Evolutionary conservation across 768 basidiomycete genomes (phyloP), one percentile per base, ranked within the genome.

Genomic region (Collybia mongolica): DNA sequence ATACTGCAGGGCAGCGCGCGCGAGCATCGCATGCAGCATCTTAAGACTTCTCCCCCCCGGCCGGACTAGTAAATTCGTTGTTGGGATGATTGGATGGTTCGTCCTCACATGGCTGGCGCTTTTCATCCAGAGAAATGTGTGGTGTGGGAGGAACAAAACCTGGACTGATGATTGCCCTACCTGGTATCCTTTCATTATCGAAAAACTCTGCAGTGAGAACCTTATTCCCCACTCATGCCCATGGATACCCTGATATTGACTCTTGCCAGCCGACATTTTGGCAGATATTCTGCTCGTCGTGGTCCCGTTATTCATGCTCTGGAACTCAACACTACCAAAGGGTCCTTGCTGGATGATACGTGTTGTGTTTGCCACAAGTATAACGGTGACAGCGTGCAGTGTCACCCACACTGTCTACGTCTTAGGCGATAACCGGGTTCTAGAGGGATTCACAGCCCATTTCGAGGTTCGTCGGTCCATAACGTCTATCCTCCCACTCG

Each of bases 301-400:
- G 6, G 6, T 46, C n/a, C 32, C 45, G 17, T 6, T 46, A 9
- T 32, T 17, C 29, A 46, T 46, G 45, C 18, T 46, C 19, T 46
- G 45, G 45, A 22, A 24, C 18, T 46, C 45, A 7, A 20, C 20
- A 17, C 19, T 46, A 37, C 45, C 45, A 22, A 32, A 46, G 12
- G 23, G 18, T 8, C 45, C 45, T 32, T 26, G 45, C 5, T 20
- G 45, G 17, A 46, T 46, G 45, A 46, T 46, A 36, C 29, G 45
- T 6, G 29, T 37, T 17, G 24, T 46, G 9, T 46, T 46, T n/a
- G 45, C 29, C 18, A 20, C 24, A 8, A 46, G 38, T 18, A 32
- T 46, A 6, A 20, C 38, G 5, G 28, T 46, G 2, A 35, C 19
- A 22, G 18, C 32, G 11, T 35, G 35, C 45, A 46, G 45, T 17